Percentiles rank a stretch among this genome's conserved stretches.
These are phyloP conservation scores for Tricholoma hemisulphureum DNA, from an alignment of 768 basidiomycete genomes.

Conservation along the genomic window DNA sequence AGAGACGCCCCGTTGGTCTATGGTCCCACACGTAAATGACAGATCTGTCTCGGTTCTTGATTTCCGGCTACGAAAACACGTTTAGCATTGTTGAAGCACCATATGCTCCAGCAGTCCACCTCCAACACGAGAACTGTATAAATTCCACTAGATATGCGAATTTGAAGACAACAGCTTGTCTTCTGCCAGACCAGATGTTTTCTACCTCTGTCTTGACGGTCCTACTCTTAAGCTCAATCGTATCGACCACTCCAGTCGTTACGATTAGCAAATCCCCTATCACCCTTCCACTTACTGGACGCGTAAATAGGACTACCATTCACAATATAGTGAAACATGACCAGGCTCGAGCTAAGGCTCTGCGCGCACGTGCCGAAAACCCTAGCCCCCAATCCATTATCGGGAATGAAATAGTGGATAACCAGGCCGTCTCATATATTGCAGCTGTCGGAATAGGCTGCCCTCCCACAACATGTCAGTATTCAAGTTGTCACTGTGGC, in stretches of 20 bases:
- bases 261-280: conserved; percentile 40
- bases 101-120: too few species aligned
- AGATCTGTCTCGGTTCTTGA: too few species aligned
- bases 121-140: too few species aligned
- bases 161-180: neutral
- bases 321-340: conserved; percentile 51
- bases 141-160: neutral
- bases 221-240: conserved; percentile 45
- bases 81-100: too few species aligned
- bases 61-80: too few species aligned
- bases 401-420: conserved; percentile 39
- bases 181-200: conserved; percentile 33
- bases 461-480: conserved; percentile 55
- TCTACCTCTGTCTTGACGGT: conserved; percentile 41
- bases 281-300: conserved; percentile 52
- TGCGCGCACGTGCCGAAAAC: conserved; percentile 39
- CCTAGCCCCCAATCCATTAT: conserved; percentile 35
- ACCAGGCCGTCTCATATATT: conserved; percentile 43
- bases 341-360: conserved; percentile 44
- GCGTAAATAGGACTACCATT: conserved; percentile 49
- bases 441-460: conserved; percentile 52
- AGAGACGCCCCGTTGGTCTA: too few species aligned
- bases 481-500: neutral
- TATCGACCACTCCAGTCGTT: conserved; percentile 44
- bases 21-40: too few species aligned